Base-by-base conservation (phyloP, 495 filamentous ascomycete species). In the Barbatosphaeria neglecta region DNA sequence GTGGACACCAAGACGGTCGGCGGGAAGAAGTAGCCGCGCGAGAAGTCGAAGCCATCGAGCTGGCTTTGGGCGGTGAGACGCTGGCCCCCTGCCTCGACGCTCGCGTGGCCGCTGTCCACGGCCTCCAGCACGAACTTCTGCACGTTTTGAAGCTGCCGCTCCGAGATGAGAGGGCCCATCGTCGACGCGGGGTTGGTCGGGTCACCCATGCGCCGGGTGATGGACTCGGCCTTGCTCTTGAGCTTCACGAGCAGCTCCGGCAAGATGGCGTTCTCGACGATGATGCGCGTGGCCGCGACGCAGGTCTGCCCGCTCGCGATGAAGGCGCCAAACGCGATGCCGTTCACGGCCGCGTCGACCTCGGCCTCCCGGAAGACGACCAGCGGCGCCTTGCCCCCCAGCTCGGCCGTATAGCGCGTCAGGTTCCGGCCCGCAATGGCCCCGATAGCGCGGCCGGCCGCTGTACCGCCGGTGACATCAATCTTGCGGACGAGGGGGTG, bases 251-350 rank as follows among this genome's bases (percentile, higher is more conserved):
- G 43, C 33, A 78, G 64, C 20, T 54, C 47, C 2, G 65, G 53
- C 39, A 72, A 61, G 10, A 80, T 62, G 0, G 57, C 65, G 25
- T 63, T 56, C 33, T 80, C 66, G 25, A 78, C 74, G 25, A 81
- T 61, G 33, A 82, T 67, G 25, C 78, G 64, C 37, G 75, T 81
- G 15, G 75, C 76, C 2, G 77, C 76, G 13, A 81, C 72, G 48
- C 78, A 81, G 0, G 76, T 81, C 61, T 82, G 78, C 1, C 79
- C 79, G 49, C 73, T 78, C 0, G 75, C 75, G 16, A 79, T 68
- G 41, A 74, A 79, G 17, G 74, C 69, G n/a, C 72, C 76, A 44
- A 80, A 79, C 6, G 72, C 64, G 16, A 79, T 73, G 8, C 75
- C 76, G 47, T 80, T 75, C 9, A 77, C 74, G 4, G 76, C 73